Base-by-base conservation (phyloP, 768 basidiomycete genomes). In the Agrocybe praecox region DNA sequence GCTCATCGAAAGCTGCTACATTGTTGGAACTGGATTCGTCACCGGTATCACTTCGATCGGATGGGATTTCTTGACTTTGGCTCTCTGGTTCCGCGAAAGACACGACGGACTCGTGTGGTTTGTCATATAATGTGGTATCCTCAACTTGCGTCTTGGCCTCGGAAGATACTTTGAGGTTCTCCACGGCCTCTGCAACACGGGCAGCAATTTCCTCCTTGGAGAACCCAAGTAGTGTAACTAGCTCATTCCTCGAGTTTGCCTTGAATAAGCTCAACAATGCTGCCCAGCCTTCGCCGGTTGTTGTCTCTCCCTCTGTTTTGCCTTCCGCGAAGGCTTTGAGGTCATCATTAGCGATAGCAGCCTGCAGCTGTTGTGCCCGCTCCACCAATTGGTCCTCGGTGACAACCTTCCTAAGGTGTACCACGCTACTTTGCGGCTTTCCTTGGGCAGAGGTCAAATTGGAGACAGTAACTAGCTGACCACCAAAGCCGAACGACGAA, bases 201-300 rank as follows among this genome's bases (percentile, higher is more conserved):
- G 78, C 74, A 2, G 85, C 86, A 17, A 97, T 84, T 60, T 96
- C 93, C 10, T 81, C 83, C 72, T 96, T 96, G 2, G 94, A 96
- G 71, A 96, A 98, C 0, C 96, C 96, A 14, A 99, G 81, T 1
- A 98, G 74, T 2, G 88, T 89, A 48, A 98, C 88, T 6, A 98
- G 79, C 72, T 98, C 94, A 23, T 96, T 92, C 52, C 94, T 78
- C 9, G 94, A 94, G 68, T 96, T 84, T 0, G 94, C 88, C 61
- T 86, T 85, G 83, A 97, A 98, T 22, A 98, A 76, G 61, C 89
- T 92, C 49, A 87, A 70, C n/a, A 98, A 71, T 0, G 94, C 93
- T 68, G 89, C 94, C 95, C 95, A 97, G 7, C 86, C 83, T 14
- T 83, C 86, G 46, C 78, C 74, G 45, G 68, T 73, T 23, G 69